Percentiles rank a stretch among this genome's conserved stretches.
Evolutionary conservation across 2,329 filamentous ascomycete species (phyloP).

Genomic region (Penicillium nordicum): DNA sequence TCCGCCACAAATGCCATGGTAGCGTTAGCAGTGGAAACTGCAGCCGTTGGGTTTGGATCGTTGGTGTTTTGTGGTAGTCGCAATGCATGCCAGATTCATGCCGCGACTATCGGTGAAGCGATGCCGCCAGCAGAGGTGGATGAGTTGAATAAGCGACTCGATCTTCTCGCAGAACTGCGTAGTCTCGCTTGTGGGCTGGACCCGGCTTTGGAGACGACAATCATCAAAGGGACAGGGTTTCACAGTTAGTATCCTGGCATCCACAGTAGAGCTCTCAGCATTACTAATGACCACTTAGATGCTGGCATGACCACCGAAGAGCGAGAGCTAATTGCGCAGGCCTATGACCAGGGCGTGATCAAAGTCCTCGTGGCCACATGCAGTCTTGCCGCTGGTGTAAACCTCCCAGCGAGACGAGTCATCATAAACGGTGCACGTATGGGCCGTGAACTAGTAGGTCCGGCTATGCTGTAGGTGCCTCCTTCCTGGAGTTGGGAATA

Average conservation of each 20-base stretch:
- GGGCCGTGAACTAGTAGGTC: conserved; percentile 72
- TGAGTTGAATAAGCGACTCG: conserved; percentile 57
- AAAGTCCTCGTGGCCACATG: conserved; percentile 74
- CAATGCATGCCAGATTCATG: conserved; percentile 63
- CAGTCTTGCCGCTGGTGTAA: conserved; percentile 78
- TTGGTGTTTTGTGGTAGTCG: conserved; percentile 73
- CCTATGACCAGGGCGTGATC: conserved; percentile 65
- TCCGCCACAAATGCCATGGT: conserved; percentile 68
- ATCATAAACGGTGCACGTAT: conserved; percentile 73
- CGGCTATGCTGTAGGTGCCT: conserved; percentile 63
- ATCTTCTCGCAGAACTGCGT: conserved; percentile 64
- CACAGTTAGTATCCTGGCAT: conserved; percentile 56
- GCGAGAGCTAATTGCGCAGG: conserved; percentile 65
- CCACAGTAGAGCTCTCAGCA: background rate
- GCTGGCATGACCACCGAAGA: conserved; percentile 67
- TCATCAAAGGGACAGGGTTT: conserved; percentile 67
- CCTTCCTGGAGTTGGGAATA: background rate
- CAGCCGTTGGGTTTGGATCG: conserved; percentile 64
- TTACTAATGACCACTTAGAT: conserved; percentile 34
- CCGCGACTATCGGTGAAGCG: conserved; percentile 64
- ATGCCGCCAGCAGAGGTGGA: conserved; percentile 52
- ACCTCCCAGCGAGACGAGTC: conserved; percentile 67
- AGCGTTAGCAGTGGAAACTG: conserved; percentile 66
- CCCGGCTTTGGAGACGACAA: conserved; percentile 59
- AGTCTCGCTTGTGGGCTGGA: conserved; percentile 66